Evolutionary conservation across 768 basidiomycete genomes (phyloP), one percentile per base, ranked within the genome.

Genomic region (Rhizopogon vulgaris): DNA sequence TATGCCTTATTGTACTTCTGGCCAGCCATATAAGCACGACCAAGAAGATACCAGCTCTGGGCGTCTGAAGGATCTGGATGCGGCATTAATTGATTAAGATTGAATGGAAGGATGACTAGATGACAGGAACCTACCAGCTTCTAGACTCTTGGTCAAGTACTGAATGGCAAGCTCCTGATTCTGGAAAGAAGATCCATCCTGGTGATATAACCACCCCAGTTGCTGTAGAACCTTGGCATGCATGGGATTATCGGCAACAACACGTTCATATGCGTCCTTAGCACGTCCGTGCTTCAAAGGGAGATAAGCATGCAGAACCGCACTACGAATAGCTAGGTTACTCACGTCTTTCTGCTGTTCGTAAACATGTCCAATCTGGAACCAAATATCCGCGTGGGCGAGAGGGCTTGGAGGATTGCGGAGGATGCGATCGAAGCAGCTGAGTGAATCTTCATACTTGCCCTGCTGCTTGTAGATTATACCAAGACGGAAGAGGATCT

Each of bases 381-480:
- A 98, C 94, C 94, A 98, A 57, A 99, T 98, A 60, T 99, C 96
- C 51, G 93, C 90, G 60, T 94, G 90, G 14, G 94, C 95, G 30
- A 99, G 84, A 2, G 96, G 96, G 57, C 84, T 87, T 32, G 95
- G 96, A 3, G 96, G 96, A 63, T 90, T 94, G 56, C 90, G 88
- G 49, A 98, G 84, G 57, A 99, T 98, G 64, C 90, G 90, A 63
- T 94, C 90, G 74, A 98, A 98, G 72, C 96, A 98, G 49, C 81
- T 79, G 3, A 99, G 77, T 10, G 85, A 89, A 11, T 93, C 89
- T 2, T 82, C 73, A 60, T 92, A 97, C 72, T 97, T 97, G 61
- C 88, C 85, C 65, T 98, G 95, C 64, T 97, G 95, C 73, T 99
- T 98, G 78, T 98, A 98, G 56, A 99, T 99, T 64, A 99, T 98